A percentile compares a stretch with the other conserved stretches of the same genome.
Evolutionary conservation across 1,284 basidiomycete species (phyloP).

Genomic region (Coniferiporia sulphurascens): DNA sequence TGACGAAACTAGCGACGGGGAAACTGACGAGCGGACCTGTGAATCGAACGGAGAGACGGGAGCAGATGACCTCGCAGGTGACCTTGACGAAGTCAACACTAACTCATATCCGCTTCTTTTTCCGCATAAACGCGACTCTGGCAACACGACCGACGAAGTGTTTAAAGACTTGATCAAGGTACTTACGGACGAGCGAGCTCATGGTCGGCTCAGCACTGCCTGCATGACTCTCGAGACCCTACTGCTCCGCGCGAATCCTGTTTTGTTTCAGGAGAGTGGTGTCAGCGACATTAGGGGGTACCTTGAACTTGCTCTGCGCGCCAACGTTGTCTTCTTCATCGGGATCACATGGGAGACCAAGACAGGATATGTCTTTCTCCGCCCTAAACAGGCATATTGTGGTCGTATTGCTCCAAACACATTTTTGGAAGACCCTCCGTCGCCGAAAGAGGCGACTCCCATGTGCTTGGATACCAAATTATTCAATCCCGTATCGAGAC

Average conservation of each 20-base stretch:
- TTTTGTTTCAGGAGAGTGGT: neutral
- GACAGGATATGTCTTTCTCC: neutral
- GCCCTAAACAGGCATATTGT: neutral
- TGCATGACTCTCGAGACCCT: neutral
- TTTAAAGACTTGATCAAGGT: neutral
- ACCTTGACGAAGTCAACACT: neutral
- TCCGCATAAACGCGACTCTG: neutral
- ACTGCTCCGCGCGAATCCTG: neutral
- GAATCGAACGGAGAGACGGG: too few relatives aligned
- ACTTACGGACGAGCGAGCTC: neutral
- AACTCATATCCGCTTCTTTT: neutral
- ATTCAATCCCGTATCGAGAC: neutral
- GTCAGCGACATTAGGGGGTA: neutral
- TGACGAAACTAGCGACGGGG: too few relatives aligned
- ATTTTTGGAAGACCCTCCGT: neutral
- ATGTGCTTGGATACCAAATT: neutral
- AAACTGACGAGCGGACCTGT: too few relatives aligned
- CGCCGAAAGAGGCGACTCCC: neutral
- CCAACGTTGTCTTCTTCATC: neutral
- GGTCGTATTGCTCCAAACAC: neutral
- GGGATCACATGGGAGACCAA: neutral
- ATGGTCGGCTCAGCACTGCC: neutral
- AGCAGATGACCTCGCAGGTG: too few relatives aligned
- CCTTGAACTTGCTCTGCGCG: neutral
- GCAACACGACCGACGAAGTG: neutral